phyloP scores from a whole-genome alignment of 768 basidiomycete species.

The Hericium alpestre region DNA sequence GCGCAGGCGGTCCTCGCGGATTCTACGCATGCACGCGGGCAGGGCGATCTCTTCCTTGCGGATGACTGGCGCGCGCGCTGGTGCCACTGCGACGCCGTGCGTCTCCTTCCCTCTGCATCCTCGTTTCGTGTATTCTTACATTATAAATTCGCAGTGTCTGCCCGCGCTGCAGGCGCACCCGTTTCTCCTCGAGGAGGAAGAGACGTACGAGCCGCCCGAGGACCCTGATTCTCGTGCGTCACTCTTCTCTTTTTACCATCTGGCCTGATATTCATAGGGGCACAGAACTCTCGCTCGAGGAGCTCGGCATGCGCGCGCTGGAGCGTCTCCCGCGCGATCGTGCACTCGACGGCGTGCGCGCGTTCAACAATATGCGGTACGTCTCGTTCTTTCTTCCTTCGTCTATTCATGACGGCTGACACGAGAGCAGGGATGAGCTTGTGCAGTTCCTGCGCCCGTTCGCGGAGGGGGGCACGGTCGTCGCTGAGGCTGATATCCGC shows the following conservation, averaged over 20 bases:
- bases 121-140: no score
- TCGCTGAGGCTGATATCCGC: conserved; percentile 61
- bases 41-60: conserved; percentile 67
- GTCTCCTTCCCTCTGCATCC: no score
- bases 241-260: background rate
- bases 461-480: conserved; percentile 65
- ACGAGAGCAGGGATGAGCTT: conserved; percentile 49
- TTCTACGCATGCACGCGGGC: conserved; percentile 28
- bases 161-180: conserved; percentile 40
- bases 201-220: conserved; percentile 76
- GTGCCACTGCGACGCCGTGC: conserved; percentile 61
- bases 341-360: conserved; percentile 75
- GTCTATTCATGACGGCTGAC: background rate
- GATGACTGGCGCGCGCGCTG: conserved; percentile 68
- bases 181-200: conserved; percentile 67
- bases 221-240: conserved; percentile 70
- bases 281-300: conserved; percentile 67
- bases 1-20: conserved; percentile 37
- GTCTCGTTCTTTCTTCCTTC: conserved; percentile 13
- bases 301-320: conserved; percentile 73
- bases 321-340: conserved; percentile 64
- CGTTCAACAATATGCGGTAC: conserved; percentile 77
- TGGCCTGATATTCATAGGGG: background rate
- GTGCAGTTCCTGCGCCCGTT: conserved; percentile 67
- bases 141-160: no score